phyloP scores from a whole-genome alignment of 441 rosid genomes.

The Brassica balearica region DNA sequence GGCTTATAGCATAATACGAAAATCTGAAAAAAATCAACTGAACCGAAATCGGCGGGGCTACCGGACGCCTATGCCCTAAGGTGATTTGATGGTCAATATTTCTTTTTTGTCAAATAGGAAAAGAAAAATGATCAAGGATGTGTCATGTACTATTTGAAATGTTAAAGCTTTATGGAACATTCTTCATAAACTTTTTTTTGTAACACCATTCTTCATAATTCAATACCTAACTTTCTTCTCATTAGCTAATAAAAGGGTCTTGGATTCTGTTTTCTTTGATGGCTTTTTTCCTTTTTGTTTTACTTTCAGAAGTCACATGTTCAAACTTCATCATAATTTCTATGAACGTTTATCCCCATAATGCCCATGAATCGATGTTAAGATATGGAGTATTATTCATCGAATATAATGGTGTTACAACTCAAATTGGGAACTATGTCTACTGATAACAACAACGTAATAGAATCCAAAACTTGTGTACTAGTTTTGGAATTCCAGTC shows the following conservation, averaged over 20 bases:
- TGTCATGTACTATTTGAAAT: slow-evolving; percentile 24
- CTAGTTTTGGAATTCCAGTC: neutral
- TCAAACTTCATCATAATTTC: neutral
- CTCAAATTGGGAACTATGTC: slow-evolving; percentile 33
- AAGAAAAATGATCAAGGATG: slow-evolving; percentile 16
- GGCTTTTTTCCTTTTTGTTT: neutral
- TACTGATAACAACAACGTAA: slow-evolving; percentile 4
- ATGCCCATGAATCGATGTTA: neutral
- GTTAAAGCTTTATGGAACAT: slow-evolving; percentile 41
- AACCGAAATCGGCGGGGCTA: too few species aligned
- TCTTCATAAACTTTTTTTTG: slow-evolving; percentile 4
- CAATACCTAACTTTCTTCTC: slow-evolving; percentile 20
- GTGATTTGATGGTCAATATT: neutral
- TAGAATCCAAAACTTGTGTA: slow-evolving; percentile 25
- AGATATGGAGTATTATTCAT: too few species aligned
- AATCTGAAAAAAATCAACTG: too few species aligned
- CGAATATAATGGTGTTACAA: slow-evolving; percentile 14
- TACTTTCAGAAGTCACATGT: slow-evolving; percentile 2
- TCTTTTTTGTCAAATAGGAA: neutral
- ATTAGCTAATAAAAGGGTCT: neutral
- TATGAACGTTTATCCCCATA: neutral
- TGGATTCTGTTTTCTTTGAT: neutral
- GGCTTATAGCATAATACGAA: too few species aligned
- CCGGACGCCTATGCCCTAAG: too few species aligned
- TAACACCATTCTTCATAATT: slow-evolving; percentile 27